These are phyloP conservation scores for Aureobasidium mangrovei DNA, from an alignment of 2,329 filamentous ascomycete genomes.

Conservation along the genomic window DNA sequence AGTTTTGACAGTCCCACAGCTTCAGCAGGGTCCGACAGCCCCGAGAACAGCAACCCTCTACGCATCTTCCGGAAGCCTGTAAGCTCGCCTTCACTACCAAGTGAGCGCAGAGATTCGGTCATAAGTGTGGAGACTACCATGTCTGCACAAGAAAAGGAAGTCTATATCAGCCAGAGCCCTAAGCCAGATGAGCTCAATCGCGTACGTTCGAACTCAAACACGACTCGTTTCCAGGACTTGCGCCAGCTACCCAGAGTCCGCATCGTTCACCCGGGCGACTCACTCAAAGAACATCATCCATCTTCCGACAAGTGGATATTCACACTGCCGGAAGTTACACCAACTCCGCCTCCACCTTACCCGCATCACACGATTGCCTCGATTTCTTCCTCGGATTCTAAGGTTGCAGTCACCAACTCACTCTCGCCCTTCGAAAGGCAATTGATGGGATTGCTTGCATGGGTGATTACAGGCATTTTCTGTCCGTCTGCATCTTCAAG, in stretches of 20 bases:
- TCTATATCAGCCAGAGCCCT: neutral
- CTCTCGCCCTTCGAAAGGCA: neutral
- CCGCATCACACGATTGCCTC: neutral
- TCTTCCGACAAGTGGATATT: constrained; percentile 16
- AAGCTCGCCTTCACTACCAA: neutral
- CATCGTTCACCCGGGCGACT: constrained; percentile 21
- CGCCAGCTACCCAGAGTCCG: constrained; percentile 21
- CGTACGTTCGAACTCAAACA: constrained; percentile 3
- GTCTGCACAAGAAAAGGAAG: neutral
- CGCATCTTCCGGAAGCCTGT: neutral
- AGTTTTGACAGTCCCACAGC: too few species aligned
- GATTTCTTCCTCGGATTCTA: neutral
- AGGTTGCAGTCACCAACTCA: neutral
- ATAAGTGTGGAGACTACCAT: neutral
- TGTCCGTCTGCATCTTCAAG: neutral
- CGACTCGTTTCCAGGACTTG: constrained; percentile 14
- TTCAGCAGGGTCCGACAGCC: too few species aligned
- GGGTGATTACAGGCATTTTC: neutral
- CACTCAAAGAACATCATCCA: neutral
- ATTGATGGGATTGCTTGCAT: constrained; percentile 1
- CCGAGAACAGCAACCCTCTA: neutral
- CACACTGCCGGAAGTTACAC: constrained; percentile 17
- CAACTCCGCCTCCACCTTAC: constrained; percentile 16
- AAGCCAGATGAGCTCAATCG: neutral
- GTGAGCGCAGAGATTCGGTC: constrained; percentile 4